phyloP scores from a whole-genome alignment of 2,329 filamentous ascomycete species.

The Alternaria sp. region DNA sequence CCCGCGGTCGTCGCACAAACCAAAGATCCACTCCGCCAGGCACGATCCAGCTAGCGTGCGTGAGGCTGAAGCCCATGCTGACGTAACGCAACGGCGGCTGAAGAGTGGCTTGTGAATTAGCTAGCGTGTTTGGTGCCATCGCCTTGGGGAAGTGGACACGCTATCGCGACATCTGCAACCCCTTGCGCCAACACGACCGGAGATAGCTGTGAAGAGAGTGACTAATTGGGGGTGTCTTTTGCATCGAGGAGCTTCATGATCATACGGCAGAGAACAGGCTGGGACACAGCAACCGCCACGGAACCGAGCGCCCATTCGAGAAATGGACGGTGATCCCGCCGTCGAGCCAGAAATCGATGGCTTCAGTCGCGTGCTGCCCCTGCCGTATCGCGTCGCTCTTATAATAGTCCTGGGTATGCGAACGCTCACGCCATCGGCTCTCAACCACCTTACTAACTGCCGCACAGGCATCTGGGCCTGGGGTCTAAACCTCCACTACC shows the following conservation, averaged over 20 bases:
- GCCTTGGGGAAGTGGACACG: conserved; percentile 40
- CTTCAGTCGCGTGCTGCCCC: conserved; percentile 84
- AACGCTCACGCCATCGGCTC: neutral
- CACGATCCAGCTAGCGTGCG: conserved; percentile 5
- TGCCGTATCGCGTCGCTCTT: conserved; percentile 88
- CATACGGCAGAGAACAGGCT: conserved; percentile 19
- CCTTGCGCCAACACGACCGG: conserved; percentile 22
- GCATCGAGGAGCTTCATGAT: conserved; percentile 21
- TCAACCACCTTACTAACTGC: neutral
- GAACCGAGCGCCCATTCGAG: conserved; percentile 25
- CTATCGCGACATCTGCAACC: conserved; percentile 20
- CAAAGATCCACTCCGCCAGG: neutral
- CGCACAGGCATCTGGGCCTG: conserved; percentile 87
- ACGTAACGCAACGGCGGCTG: conserved; percentile 15
- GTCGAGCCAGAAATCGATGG: conserved; percentile 75
- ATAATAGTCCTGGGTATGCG: conserved; percentile 80
- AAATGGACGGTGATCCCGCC: conserved; percentile 76
- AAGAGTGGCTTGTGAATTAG: conserved; percentile 19
- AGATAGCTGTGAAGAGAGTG: neutral
- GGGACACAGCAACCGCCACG: conserved; percentile 31
- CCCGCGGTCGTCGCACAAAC: conserved; percentile 7
- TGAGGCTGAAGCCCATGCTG: conserved; percentile 30
- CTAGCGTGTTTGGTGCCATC: conserved; percentile 20
- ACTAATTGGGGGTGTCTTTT: conserved; percentile 7
- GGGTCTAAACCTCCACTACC: conserved; percentile 89